Evolutionary conservation across 2,329 filamentous ascomycete species (phyloP), one percentile per base, ranked within the genome.

Genomic region (Ophiostoma sp.): DNA sequence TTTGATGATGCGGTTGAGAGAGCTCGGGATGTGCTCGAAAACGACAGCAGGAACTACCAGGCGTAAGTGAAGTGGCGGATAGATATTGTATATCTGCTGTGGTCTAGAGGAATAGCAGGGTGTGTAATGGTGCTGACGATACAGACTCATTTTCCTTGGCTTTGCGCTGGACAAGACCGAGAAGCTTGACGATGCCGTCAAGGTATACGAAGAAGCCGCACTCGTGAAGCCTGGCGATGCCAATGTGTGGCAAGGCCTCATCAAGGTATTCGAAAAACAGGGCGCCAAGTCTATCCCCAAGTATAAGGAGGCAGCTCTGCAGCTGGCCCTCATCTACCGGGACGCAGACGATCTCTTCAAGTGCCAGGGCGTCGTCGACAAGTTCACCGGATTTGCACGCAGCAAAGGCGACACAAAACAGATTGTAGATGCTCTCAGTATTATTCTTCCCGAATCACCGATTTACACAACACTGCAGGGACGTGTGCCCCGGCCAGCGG

Each of bases 191-290:
- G 89, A 92, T 55, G 88, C 95, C 0, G 93, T 95, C 73, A 85
- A 83, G 45, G 86, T 88, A 1, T 98, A 98, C 77, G 82, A 84
- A 55, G 82, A 85, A 44, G 95, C 94, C 1, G 86, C 90, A 5
- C 81, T 83, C 27, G 81, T 92, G 70, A 93, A 92, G 72, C 86
- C 88, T 0, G 82, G 86, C 18, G 93, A 97, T 73, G 81, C 87
- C n/a, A 90, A 94, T 74, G 91, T 91, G 72, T 98, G 92, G 92
- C 91, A 97, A 76, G 95, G 95, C 0, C 81, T 99, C 63, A 85
- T 95, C 77, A 91, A 89, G 74, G 79, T 98, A 42, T 97, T 92
- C 76, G 92, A 97, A 78, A 89, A 87, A 73, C 90, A 93, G 75
- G 88, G 86, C 16, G 78, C 81, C 42, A 83, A 84, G 67, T 91